Conservation (phyloP, 2,329 filamentous ascomycete species). For the Stagonosporopsis chrysanthemi region DNA sequence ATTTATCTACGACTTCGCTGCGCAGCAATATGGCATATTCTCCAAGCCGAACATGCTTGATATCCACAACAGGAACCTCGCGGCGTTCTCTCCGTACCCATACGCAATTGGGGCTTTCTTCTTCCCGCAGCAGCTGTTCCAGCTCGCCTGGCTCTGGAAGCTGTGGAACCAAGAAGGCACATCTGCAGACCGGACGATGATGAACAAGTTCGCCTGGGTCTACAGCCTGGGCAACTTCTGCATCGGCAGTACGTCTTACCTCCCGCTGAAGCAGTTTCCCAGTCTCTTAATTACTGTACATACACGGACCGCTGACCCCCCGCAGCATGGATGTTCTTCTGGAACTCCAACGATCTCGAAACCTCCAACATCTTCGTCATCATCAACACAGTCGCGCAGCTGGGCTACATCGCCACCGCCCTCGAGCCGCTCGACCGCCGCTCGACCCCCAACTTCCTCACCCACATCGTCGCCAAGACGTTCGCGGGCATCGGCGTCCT, state of each 20-base stretch:
- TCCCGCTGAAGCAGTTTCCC: neutral
- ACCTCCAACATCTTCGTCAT: constrained; percentile 64
- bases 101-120: constrained; percentile 68
- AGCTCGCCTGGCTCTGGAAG: constrained; percentile 65
- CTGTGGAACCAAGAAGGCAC: constrained; percentile 59
- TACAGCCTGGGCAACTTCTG: constrained; percentile 66
- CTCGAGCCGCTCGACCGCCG: constrained; percentile 59
- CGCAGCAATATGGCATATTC: constrained; percentile 67
- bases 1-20: constrained; percentile 64
- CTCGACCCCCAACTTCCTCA: constrained; percentile 62
- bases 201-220: constrained; percentile 63
- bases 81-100: constrained; percentile 66
- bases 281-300: neutral
- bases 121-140: constrained; percentile 67
- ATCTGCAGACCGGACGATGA: constrained; percentile 56
- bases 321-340: constrained; percentile 67
- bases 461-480: constrained; percentile 65
- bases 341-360: constrained; percentile 62
- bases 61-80: constrained; percentile 64
- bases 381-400: constrained; percentile 62
- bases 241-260: constrained; percentile 59
- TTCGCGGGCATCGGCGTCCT: constrained; percentile 68
- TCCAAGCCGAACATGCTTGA: constrained; percentile 66
- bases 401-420: constrained; percentile 61
- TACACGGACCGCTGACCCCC: neutral